Evolutionary conservation across 495 filamentous ascomycete genomes (phyloP).

Genomic region (Neurospora sublineolata): DNA sequence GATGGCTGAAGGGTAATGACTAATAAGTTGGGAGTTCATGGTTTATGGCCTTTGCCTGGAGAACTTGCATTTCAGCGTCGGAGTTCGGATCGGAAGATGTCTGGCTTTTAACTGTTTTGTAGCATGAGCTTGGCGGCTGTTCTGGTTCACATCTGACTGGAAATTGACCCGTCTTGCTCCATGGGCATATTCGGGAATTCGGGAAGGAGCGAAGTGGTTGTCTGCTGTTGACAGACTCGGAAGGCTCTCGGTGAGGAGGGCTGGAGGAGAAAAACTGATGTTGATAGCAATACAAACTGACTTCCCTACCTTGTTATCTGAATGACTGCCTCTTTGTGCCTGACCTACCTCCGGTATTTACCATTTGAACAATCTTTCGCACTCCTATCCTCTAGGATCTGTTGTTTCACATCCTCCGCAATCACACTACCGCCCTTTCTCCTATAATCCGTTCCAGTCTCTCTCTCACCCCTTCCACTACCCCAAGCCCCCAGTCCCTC

Average conservation of each 20-base stretch:
- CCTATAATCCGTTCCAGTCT: not conserved
- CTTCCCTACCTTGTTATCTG: not conserved
- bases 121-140: not conserved
- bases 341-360: not conserved
- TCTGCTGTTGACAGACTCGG: not conserved
- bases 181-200: not conserved
- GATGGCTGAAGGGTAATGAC: not conserved
- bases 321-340: not conserved
- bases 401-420: not conserved
- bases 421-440: not conserved
- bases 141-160: not conserved
- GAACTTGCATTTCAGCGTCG: not conserved
- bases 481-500: not conserved
- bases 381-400: not conserved
- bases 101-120: not conserved
- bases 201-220: not conserved
- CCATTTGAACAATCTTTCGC: not conserved
- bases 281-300: not conserved
- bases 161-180: not conserved
- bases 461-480: not conserved
- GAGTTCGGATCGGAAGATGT: not conserved
- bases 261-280: not conserved
- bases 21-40: not conserved
- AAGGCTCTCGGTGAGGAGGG: not conserved
- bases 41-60: not conserved